These are phyloP conservation scores for Calonectria pseudoturangicola DNA, from an alignment of 2,329 filamentous ascomycete species.

Conservation along the genomic window DNA sequence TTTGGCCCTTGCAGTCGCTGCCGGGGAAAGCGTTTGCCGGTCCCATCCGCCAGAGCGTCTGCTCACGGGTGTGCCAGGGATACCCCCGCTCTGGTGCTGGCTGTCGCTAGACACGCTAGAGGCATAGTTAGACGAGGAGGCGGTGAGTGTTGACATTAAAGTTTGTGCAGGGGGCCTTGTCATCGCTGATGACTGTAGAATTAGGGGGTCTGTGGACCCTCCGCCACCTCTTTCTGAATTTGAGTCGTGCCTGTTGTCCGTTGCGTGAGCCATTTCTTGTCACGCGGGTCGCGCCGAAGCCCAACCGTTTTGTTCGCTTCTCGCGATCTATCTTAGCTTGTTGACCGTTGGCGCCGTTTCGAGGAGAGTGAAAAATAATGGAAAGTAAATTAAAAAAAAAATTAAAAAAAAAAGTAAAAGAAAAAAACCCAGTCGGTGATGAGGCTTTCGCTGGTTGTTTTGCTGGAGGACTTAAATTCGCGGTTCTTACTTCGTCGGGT, in stretches of 20 bases:
- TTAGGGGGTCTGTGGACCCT: conserved; percentile 5
- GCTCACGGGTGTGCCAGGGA: conserved; percentile 49
- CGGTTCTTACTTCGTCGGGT: neutral
- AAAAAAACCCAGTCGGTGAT: neutral
- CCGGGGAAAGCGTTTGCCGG: conserved; percentile 49
- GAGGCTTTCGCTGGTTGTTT: neutral
- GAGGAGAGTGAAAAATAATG: conserved; percentile 11
- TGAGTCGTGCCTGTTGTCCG: neutral
- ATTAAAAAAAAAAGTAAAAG: neutral
- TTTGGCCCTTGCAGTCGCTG: conserved; percentile 32
- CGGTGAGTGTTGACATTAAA: conserved; percentile 45
- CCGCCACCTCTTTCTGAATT: neutral
- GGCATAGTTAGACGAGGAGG: conserved; percentile 49
- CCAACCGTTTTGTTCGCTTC: neutral
- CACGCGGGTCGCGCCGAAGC: neutral
- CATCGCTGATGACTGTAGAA: conserved; percentile 19
- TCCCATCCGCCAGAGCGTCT: conserved; percentile 51
- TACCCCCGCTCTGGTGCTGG: conserved; percentile 38
- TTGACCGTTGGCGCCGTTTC: conserved; percentile 10
- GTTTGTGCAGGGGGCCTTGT: conserved; percentile 39
- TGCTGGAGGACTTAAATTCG: neutral
- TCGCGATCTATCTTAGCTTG: neutral
- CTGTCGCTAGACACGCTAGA: conserved; percentile 47
- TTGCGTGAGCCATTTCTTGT: conserved; percentile 12
- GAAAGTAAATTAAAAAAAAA: neutral